These are phyloP conservation scores for Lichtheimia hyalospora DNA, from an alignment of 371 early-diverging fungal genomes.

Conservation along the genomic window DNA sequence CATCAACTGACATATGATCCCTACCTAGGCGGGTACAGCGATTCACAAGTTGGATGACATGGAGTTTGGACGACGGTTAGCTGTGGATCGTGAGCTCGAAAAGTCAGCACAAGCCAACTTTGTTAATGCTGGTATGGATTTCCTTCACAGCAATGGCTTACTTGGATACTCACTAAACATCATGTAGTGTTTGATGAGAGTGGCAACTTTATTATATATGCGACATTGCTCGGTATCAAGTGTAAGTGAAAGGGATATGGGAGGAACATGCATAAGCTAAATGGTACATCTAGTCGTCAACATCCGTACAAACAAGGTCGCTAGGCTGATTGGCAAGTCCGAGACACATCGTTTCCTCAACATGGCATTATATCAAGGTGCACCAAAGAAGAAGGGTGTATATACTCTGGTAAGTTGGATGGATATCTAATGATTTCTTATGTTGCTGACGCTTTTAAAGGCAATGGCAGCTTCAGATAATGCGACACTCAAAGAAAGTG, in stretches of 20 bases:
- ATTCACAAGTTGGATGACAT: constrained; percentile 87
- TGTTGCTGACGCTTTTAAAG: constrained; percentile 25
- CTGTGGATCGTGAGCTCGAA: constrained; percentile 86
- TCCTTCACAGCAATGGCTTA: not conserved
- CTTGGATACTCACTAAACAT: too few species aligned
- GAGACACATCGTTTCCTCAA: constrained; percentile 93
- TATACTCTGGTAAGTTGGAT: constrained; percentile 67
- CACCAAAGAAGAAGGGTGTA: constrained; percentile 73
- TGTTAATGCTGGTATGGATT: constrained; percentile 70
- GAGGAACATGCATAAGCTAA: not conserved
- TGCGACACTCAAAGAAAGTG: constrained; percentile 70
- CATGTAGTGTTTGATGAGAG: constrained; percentile 88
- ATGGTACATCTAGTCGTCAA: constrained; percentile 61
- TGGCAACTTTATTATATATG: constrained; percentile 85
- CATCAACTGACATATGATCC: not conserved
- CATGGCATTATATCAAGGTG: constrained; percentile 87
- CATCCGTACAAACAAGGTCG: constrained; percentile 81
- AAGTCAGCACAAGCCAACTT: constrained; percentile 66
- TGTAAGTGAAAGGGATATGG: constrained; percentile 21
- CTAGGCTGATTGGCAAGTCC: constrained; percentile 81
- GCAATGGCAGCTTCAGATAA: constrained; percentile 92
- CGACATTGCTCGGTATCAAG: constrained; percentile 94
- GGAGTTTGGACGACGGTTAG: constrained; percentile 95
- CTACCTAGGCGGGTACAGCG: constrained; percentile 69
- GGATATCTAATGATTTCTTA: not conserved